A percentile compares a stretch with the other conserved stretches of the same genome.
These are phyloP conservation scores for Talaromyces albobiverticillius DNA, from an alignment of 2,329 filamentous ascomycete species.

Conservation along the genomic window DNA sequence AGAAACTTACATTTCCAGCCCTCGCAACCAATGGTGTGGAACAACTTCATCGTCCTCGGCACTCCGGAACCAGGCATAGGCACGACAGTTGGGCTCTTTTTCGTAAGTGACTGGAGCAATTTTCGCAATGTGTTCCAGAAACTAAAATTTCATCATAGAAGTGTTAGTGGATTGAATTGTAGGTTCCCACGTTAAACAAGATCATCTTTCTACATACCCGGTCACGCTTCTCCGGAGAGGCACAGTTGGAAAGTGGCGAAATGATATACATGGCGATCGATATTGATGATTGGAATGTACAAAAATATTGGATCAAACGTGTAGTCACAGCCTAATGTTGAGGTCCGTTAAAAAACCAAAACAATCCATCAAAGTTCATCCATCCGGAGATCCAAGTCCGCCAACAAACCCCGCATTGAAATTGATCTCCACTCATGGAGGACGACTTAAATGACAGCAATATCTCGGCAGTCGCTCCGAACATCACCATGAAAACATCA, in stretches of 20 bases:
- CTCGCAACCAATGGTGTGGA: conserved; percentile 4
- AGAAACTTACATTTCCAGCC: not conserved
- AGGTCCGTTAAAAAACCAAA: too few relatives aligned
- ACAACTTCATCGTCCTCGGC: conserved; percentile 7
- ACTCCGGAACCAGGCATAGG: conserved; percentile 9
- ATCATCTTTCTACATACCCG: not conserved
- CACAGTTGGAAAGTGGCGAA: conserved; percentile 1
- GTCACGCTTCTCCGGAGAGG: not conserved
- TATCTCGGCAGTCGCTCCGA: too few relatives aligned
- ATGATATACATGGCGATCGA: not conserved
- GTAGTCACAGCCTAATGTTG: too few relatives aligned
- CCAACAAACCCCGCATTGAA: not conserved
- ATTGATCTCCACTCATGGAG: too few relatives aligned
- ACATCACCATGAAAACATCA: too few relatives aligned
- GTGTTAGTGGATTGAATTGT: too few relatives aligned
- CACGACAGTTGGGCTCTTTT: conserved; percentile 3
- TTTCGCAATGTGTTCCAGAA: not conserved
- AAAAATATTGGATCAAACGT: too few relatives aligned
- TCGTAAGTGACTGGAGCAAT: conserved; percentile 5
- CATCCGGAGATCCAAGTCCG: not conserved
- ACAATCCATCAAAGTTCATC: too few relatives aligned
- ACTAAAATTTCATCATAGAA: too few relatives aligned
- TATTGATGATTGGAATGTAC: too few relatives aligned
- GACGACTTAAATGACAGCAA: not conserved
- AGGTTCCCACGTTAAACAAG: too few relatives aligned